Percentiles rank a stretch among this genome's conserved stretches.
phyloP scores from a whole-genome alignment of 768 basidiomycete genomes.

The Tricholoma matsutake region DNA sequence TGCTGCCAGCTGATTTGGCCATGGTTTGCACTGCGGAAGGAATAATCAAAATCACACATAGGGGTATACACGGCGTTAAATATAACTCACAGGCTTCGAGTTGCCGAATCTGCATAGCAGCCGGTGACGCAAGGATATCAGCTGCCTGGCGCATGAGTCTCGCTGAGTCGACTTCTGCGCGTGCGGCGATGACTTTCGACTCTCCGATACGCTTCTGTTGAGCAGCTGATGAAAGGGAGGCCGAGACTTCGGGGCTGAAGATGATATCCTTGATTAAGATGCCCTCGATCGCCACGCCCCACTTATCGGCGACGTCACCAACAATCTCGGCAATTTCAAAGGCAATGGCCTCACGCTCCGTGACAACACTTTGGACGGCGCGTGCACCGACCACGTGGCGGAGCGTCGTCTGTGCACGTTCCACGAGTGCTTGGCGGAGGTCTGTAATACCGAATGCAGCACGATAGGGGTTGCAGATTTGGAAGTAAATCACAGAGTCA shows the following conservation, averaged over 20 bases:
- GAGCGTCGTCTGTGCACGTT: conserved; percentile 90
- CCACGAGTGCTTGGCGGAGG: conserved; percentile 79
- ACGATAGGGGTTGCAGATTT: conserved; percentile 86
- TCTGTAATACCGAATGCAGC: conserved; percentile 93
- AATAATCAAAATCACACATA: background rate
- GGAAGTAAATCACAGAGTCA: conserved; percentile 93
- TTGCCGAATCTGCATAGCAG: conserved; percentile 98
- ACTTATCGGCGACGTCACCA: conserved; percentile 87
- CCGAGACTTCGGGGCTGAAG: conserved; percentile 87
- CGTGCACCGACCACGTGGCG: conserved; percentile 97
- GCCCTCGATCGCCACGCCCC: conserved; percentile 96
- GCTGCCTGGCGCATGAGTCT: conserved; percentile 96
- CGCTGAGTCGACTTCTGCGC: conserved; percentile 93
- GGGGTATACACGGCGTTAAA: background rate
- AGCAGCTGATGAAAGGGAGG: conserved; percentile 90
- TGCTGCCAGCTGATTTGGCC: conserved; percentile 85
- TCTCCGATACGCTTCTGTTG: conserved; percentile 98
- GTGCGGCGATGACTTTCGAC: conserved; percentile 92
- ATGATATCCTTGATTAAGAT: conserved; percentile 96
- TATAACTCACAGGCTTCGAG: conserved; percentile 69
- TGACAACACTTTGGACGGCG: conserved; percentile 92
- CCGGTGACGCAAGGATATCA: conserved; percentile 90
- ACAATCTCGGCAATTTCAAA: conserved; percentile 97
- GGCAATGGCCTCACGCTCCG: conserved; percentile 95
- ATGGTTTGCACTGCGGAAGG: conserved; percentile 72